Conservation (phyloP, 139 green algal genomes). For the Microglena sp. region DNA sequence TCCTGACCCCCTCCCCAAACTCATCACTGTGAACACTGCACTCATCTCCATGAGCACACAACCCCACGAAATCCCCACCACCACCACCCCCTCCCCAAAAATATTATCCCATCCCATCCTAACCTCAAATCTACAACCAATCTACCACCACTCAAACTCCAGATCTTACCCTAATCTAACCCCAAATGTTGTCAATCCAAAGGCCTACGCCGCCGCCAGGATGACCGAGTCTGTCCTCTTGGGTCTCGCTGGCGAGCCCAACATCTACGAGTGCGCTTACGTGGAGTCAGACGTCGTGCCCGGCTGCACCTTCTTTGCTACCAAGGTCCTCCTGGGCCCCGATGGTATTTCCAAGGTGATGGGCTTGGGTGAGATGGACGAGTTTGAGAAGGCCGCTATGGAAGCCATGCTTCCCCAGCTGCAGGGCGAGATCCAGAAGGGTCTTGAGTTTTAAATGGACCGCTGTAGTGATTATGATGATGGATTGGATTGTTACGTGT, state of each 20-base stretch:
- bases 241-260: conserved; percentile 59
- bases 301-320: conserved; percentile 38
- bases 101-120: too few species aligned
- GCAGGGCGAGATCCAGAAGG: conserved; percentile 61
- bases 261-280: conserved; percentile 61
- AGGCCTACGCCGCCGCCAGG: conserved; percentile 74
- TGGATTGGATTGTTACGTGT: conserved; percentile 7
- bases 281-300: conserved; percentile 46
- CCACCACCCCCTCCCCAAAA: too few species aligned
- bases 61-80: too few species aligned
- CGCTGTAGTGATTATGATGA: conserved; percentile 27
- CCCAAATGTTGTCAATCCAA: too few species aligned
- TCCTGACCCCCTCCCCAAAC: too few species aligned
- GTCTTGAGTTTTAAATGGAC: conserved; percentile 40
- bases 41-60: too few species aligned
- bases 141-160: too few species aligned
- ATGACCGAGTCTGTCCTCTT: conserved; percentile 71
- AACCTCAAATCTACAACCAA: too few species aligned
- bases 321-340: conserved; percentile 54
- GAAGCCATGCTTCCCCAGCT: conserved; percentile 59
- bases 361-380: conserved; percentile 48
- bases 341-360: conserved; percentile 56
- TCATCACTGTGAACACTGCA: too few species aligned
- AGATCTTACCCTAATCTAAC: too few species aligned
- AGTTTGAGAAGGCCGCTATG: conserved; percentile 55